These are phyloP conservation scores for Pythium pyrilobum DNA, from an alignment of 352 stramenopile species.

Conservation along the genomic window DNA sequence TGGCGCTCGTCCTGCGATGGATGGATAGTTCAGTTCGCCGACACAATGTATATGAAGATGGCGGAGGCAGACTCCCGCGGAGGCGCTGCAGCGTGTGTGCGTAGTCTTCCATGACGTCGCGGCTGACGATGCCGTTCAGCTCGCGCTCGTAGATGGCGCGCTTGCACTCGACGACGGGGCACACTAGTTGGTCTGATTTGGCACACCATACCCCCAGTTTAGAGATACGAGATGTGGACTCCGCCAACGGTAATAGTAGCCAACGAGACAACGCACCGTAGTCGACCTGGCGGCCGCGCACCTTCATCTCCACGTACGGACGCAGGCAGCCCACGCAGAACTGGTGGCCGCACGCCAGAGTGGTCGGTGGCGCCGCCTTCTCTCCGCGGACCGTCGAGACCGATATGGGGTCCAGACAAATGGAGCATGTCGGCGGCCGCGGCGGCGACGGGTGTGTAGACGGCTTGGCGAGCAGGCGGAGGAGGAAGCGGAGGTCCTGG, in stretches of 20 bases:
- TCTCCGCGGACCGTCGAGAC: too few species aligned
- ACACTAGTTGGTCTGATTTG: slow-evolving; percentile 66
- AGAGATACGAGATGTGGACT: too few species aligned
- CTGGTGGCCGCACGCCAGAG: slow-evolving; percentile 44
- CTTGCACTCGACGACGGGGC: slow-evolving; percentile 46
- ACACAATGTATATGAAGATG: too few species aligned
- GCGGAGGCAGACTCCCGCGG: slow-evolving; percentile 1
- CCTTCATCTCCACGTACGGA: slow-evolving; percentile 48
- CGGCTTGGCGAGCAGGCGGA: too few species aligned
- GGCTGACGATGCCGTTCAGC: slow-evolving; percentile 23
- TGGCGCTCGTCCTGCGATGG: slow-evolving; percentile 53
- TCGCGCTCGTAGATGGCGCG: slow-evolving; percentile 29
- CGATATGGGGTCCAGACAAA: background rate
- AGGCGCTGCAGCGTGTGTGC: slow-evolving; percentile 36
- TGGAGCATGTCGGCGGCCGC: background rate
- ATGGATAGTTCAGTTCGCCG: too few species aligned
- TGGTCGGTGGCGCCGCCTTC: too few species aligned
- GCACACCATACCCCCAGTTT: too few species aligned
- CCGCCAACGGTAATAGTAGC: too few species aligned
- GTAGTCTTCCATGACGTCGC: slow-evolving; percentile 20
- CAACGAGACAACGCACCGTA: slow-evolving; percentile 40
- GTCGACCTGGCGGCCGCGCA: slow-evolving; percentile 48
- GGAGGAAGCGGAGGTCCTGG: too few species aligned
- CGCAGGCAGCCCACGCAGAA: slow-evolving; percentile 47
- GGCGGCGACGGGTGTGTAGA: too few species aligned